Evolutionary conservation across 306 rosid genomes (phyloP).

Genomic region (Psophocarpus tetragonolobus): DNA sequence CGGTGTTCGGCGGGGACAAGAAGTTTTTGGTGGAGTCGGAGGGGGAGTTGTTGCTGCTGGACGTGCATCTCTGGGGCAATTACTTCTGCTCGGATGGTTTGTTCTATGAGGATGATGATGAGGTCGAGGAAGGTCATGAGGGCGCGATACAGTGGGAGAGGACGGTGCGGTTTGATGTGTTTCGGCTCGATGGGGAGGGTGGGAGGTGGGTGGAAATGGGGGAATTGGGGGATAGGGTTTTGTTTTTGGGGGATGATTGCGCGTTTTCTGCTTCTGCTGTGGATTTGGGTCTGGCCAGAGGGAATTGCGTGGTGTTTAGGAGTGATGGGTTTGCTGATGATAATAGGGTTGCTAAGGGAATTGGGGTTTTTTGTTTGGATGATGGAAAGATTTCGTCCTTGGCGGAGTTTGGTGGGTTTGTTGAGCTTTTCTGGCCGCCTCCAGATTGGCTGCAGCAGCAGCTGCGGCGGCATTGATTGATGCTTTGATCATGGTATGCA

Average conservation of each 20-base stretch:
- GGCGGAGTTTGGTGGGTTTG: conserved; percentile 47
- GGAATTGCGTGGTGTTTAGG: conserved; percentile 65
- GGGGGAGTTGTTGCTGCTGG: conserved; percentile 70
- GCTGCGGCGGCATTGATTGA: too few species aligned
- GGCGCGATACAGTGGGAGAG: conserved; percentile 55
- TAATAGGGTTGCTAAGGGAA: conserved; percentile 36
- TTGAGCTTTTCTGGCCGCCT: conserved; percentile 74
- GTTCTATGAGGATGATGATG: not conserved
- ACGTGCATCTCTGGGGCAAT: conserved; percentile 43
- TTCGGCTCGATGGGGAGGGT: conserved; percentile 44
- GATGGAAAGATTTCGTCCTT: conserved; percentile 48
- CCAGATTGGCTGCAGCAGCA: conserved; percentile 69
- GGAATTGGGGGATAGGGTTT: conserved; percentile 59
- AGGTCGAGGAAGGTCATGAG: not conserved
- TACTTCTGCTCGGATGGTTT: not conserved
- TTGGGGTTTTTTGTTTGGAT: conserved; percentile 59
- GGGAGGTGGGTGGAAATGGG: conserved; percentile 60
- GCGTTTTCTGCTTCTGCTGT: conserved; percentile 57
- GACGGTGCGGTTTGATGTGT: conserved; percentile 58
- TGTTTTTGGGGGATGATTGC: conserved; percentile 80
- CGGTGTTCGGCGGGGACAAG: conserved; percentile 92
- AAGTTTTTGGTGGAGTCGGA: conserved; percentile 67
- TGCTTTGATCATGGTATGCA: not conserved
- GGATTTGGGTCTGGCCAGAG: conserved; percentile 50
- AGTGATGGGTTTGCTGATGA: conserved; percentile 47